phyloP scores from a whole-genome alignment of 1,284 basidiomycete species.

The Leccinum angustisporum region DNA sequence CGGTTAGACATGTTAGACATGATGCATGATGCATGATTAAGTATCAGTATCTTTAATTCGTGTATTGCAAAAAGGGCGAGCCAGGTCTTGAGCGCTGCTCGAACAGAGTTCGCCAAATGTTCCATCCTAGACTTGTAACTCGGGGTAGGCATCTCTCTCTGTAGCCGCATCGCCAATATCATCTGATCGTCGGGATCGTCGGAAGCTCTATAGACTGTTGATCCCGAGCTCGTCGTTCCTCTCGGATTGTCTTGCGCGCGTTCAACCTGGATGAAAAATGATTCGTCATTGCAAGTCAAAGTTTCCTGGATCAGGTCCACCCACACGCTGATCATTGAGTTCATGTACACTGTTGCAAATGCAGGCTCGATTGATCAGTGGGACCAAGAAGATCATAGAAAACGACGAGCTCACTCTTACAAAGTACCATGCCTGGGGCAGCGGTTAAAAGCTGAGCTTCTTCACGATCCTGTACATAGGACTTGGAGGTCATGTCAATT shows the following conservation, averaged over 20 bases:
- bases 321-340: background rate
- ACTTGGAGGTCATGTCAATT: conserved; percentile 8
- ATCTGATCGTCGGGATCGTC: conserved; percentile 11
- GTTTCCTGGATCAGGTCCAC: background rate
- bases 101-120: background rate
- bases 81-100: background rate
- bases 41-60: background rate
- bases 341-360: conserved; percentile 4
- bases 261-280: conserved; percentile 14
- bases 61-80: no score
- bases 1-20: no score
- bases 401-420: conserved; percentile 14
- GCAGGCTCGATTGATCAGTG: conserved; percentile 1
- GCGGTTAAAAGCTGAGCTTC: conserved; percentile 5
- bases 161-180: background rate
- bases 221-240: conserved; percentile 5
- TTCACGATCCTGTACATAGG: conserved; percentile 8
- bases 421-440: conserved; percentile 11
- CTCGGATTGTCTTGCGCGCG: conserved; percentile 14
- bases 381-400: background rate
- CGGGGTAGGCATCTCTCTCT: background rate
- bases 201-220: conserved; percentile 15
- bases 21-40: no score
- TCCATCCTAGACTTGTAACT: background rate
- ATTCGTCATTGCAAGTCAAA: conserved; percentile 1